Evolutionary conservation across 225 moss, liverwort and hornwort genomes (phyloP).

Genomic region (Climacium dendroides): DNA sequence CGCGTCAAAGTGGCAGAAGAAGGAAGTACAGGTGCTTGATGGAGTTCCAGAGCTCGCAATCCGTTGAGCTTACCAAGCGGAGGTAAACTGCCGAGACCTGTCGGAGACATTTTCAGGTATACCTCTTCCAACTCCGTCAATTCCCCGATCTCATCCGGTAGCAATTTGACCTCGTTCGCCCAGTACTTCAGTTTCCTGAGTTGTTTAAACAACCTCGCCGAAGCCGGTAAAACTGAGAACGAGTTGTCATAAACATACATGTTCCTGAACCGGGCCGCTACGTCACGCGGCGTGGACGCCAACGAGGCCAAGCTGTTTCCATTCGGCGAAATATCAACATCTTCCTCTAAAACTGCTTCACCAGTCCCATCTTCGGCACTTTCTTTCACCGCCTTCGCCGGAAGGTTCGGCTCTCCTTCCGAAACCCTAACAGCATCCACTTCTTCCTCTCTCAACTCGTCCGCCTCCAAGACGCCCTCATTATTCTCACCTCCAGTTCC

Average conservation of each 20-base stretch:
- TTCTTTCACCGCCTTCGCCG: background rate
- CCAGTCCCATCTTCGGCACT: background rate
- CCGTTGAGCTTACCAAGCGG: slow-evolving; percentile 71
- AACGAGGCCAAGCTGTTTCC: slow-evolving; percentile 62
- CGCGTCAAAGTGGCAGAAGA: slow-evolving; percentile 85
- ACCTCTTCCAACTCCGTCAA: slow-evolving; percentile 72
- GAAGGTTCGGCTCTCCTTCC: background rate
- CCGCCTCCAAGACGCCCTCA: background rate
- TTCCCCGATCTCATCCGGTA: slow-evolving; percentile 68
- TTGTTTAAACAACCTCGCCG: slow-evolving; percentile 44
- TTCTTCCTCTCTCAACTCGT: background rate
- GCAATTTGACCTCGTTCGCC: slow-evolving; percentile 73
- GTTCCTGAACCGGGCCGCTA: slow-evolving; percentile 58
- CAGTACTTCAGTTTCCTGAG: slow-evolving; percentile 79
- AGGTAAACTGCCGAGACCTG: slow-evolving; percentile 64
- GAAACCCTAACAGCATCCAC: slow-evolving; percentile 33
- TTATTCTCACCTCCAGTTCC: background rate
- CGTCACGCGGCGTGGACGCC: slow-evolving; percentile 31
- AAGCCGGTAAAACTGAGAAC: slow-evolving; percentile 68
- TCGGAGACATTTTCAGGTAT: slow-evolving; percentile 58
- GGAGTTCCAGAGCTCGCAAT: slow-evolving; percentile 78
- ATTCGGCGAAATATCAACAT: slow-evolving; percentile 73
- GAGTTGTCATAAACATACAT: slow-evolving; percentile 88
- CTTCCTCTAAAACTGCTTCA: slow-evolving; percentile 24
- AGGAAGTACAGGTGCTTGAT: slow-evolving; percentile 78